Evolutionary conservation across 2,329 filamentous ascomycete genomes (phyloP), one percentile per base, ranked within the genome.

Genomic region (Knufia fluminis): DNA sequence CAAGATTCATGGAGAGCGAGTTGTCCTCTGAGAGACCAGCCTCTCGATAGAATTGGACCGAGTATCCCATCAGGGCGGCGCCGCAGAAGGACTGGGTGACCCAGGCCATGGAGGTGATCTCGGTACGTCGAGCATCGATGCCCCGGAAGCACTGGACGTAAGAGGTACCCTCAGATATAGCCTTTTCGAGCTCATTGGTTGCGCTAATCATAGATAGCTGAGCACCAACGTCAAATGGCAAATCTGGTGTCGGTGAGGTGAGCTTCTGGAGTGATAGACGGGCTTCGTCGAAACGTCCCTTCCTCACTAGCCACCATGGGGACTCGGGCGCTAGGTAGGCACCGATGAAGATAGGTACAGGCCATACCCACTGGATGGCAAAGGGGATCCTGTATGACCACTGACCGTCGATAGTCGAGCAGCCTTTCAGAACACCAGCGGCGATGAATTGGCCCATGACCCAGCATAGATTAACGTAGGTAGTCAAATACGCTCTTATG

Each of bases 311-410:
- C 64, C 65, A 68, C 63, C 66, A 68, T 3, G 66, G 67, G 7
- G 55, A 60, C 46, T 65, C 63, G 0, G 65, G 52, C 2, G 71
- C 71, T 9, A 73, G 64, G 41, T 62, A 62, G 47, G 69, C 64
- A 22, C 65, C 66, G 3, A 71, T 58, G 10, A 72, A 61, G 3
- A 76, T 60, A 2, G 70, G 69, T 1, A 71, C 55, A 0, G 71
- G 71, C 71, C 71, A 76, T 1, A 74, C 61, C 75, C 75, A 78
- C 60, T 77, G 74, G 4, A 66, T 40, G 1, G 59, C 64, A 23
- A 65, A 57, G 20, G 57, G 55, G 9, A 70, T 67, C 12, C 65
- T 56, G 52, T 68, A 71, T 2, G 61, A 59, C 65, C 66, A 66
- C 40, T 67, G 54, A 39, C 62, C 62, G 0, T 48, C 47, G 19